A percentile compares a stretch with the other conserved stretches of the same genome.
phyloP scores from a whole-genome alignment of 1,139 yeast species.

The Kodamaea plutei region DNA sequence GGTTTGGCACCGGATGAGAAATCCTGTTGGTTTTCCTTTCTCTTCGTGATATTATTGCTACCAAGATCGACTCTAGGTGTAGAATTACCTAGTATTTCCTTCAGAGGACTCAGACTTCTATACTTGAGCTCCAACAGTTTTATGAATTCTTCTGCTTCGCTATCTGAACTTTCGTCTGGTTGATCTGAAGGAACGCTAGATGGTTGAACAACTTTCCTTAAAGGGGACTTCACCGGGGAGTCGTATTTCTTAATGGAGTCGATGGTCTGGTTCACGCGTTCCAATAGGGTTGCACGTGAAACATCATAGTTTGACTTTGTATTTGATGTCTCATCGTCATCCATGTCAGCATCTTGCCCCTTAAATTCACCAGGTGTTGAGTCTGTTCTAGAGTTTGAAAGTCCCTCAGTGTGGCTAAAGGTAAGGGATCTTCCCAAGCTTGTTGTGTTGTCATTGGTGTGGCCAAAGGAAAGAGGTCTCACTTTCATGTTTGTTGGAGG shows the following conservation, averaged over 20 bases:
- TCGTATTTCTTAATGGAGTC: constrained; percentile 13
- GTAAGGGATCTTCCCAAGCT: too few species aligned
- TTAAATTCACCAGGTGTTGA: neutral
- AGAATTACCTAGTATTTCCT: constrained; percentile 4
- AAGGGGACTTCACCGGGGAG: constrained; percentile 5
- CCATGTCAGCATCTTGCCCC: neutral
- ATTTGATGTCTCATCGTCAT: too few species aligned
- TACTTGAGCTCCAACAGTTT: constrained; percentile 6
- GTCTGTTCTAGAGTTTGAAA: neutral
- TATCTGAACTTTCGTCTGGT: constrained; percentile 10
- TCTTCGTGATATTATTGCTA: neutral
- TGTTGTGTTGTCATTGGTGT: too few species aligned
- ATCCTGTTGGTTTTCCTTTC: neutral
- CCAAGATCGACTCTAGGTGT: constrained; percentile 7
- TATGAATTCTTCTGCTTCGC: constrained; percentile 11
- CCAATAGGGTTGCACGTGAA: constrained; percentile 14
- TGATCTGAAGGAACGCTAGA: constrained; percentile 1
- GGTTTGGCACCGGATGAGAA: neutral
- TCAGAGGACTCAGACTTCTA: constrained; percentile 9
- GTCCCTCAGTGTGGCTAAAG: neutral
- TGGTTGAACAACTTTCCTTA: neutral
- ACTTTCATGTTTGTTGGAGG: too few species aligned
- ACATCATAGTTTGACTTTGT: too few species aligned
- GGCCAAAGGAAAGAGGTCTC: too few species aligned
- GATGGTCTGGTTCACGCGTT: constrained; percentile 15